Percentiles rank a stretch among this genome's conserved stretches.
phyloP scores from a whole-genome alignment of 2,329 filamentous ascomycete species.

The Zymoseptoria tritici region DNA sequence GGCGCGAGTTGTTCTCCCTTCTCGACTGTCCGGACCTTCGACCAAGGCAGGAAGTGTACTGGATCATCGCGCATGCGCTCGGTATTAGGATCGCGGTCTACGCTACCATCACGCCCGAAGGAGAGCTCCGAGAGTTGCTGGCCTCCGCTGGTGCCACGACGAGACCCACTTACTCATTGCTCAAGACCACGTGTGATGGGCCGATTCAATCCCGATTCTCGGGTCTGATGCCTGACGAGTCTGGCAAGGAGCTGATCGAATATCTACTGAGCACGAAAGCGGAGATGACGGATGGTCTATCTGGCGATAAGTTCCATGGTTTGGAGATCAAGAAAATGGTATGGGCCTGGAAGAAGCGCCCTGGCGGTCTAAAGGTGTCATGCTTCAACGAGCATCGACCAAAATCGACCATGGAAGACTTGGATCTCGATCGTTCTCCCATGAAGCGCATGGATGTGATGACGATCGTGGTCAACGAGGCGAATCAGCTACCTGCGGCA shows the following conservation, averaged over 20 bases:
- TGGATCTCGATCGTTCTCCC: neutral
- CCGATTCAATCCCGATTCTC: neutral
- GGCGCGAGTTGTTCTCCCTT: neutral
- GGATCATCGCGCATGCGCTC: neutral
- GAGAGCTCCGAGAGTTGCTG: neutral
- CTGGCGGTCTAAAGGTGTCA: too few species aligned
- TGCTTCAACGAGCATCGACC: neutral
- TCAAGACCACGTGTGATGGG: neutral
- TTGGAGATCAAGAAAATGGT: too few species aligned
- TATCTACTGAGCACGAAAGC: too few species aligned
- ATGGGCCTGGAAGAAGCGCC: too few species aligned
- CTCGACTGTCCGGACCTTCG: constrained; percentile 1
- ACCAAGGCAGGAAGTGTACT: neutral
- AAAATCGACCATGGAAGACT: neutral
- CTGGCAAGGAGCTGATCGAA: neutral
- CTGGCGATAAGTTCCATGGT: too few species aligned
- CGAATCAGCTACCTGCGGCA: neutral
- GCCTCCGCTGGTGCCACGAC: neutral
- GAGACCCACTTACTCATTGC: neutral
- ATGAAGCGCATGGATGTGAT: neutral
- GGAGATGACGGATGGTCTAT: too few species aligned
- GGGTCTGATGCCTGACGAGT: neutral
- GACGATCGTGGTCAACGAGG: neutral
- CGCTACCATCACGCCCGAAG: too few species aligned
- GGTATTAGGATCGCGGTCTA: too few species aligned